These are phyloP conservation scores for Syncephalis plumigaleata DNA, from an alignment of 371 early-diverging fungal genomes.

Conservation along the genomic window DNA sequence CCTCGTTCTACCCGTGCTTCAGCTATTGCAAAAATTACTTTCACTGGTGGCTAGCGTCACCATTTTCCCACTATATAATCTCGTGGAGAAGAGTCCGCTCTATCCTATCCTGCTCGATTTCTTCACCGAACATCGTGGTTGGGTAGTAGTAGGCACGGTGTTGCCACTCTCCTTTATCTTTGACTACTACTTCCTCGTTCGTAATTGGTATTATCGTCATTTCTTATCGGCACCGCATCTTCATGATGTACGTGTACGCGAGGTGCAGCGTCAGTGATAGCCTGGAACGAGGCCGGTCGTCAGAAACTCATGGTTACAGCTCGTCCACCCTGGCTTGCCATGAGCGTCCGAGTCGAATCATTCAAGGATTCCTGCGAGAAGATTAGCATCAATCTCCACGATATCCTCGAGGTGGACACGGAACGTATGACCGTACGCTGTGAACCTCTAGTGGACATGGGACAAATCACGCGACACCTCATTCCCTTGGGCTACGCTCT, in stretches of 20 bases:
- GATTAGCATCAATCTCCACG: constrained; percentile 17
- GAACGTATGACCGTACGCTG: constrained; percentile 12
- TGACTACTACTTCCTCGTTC: constrained; percentile 7
- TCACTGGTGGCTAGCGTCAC: too few species aligned
- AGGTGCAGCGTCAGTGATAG: constrained; percentile 16
- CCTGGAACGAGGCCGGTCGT: constrained; percentile 12
- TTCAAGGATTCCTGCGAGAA: constrained; percentile 8
- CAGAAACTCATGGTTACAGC: constrained; percentile 15
- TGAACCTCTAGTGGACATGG: constrained; percentile 20
- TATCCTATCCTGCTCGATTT: not conserved
- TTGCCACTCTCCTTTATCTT: constrained; percentile 14
- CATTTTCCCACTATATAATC: too few species aligned
- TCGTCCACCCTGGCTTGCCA: constrained; percentile 15
- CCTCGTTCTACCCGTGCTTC: too few species aligned
- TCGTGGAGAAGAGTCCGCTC: too few species aligned
- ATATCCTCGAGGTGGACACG: constrained; percentile 18
- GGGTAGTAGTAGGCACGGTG: constrained; percentile 5
- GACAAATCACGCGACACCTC: constrained; percentile 16
- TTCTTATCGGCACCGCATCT: constrained; percentile 9
- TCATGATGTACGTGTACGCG: constrained; percentile 14
- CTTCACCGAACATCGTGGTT: constrained; percentile 2
- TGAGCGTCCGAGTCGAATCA: constrained; percentile 8
- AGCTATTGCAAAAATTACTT: too few species aligned
- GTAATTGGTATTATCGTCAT: constrained; percentile 15
- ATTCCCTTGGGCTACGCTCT: constrained; percentile 19